Evolutionary conservation across 2,329 filamentous ascomycete genomes (phyloP), one percentile per base, ranked within the genome.

Genomic region (Mollisiaceae sp.): DNA sequence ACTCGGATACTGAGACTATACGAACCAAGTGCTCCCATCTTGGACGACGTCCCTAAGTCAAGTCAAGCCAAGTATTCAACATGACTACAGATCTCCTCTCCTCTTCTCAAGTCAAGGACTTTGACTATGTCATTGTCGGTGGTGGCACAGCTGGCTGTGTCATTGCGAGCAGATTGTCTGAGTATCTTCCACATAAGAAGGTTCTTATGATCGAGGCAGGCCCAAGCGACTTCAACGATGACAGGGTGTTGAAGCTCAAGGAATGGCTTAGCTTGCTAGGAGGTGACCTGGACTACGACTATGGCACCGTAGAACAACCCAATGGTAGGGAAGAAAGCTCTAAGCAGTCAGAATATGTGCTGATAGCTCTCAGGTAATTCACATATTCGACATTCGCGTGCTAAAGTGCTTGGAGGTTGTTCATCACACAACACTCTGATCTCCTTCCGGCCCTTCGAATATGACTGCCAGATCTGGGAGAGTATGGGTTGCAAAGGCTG

Each of bases 381-480:
- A 64, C 86, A 93, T 81, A 97, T 97, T 81, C 89, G 93, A 70
- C 93, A 97, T 82, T 96, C 93, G 15, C 90, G 93, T 68, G 93
- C 93, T 69, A 97, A 97, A 83, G 93, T 97, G 45, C 86, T 97
- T 36, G 93, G 93, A 72, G 93, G 93, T 71, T 97, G 93, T 84
- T 96, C 93, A 54, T 94, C 91, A 66, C 93, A 97, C 85, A 97
- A 97, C 81, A 97, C 93, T 22, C 84, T 97, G 74, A 97, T 97
- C 78, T 95, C 91, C 20, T 97, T 97, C 86, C 88, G 93, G 32
- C 92, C 93, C 8, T 96, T 97, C 76, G 88, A 93, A 78, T 94
- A 96, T 78, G 93, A 97, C 79, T 87, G 91, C 81, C 85, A 92
- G 75, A 85, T 91, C 73, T 97, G 93, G 93, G 89, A 94, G 74